A percentile compares a stretch with the other conserved stretches of the same genome.
Conservation (phyloP, 306 rosid genomes). For the Rosa multiflora region DNA sequence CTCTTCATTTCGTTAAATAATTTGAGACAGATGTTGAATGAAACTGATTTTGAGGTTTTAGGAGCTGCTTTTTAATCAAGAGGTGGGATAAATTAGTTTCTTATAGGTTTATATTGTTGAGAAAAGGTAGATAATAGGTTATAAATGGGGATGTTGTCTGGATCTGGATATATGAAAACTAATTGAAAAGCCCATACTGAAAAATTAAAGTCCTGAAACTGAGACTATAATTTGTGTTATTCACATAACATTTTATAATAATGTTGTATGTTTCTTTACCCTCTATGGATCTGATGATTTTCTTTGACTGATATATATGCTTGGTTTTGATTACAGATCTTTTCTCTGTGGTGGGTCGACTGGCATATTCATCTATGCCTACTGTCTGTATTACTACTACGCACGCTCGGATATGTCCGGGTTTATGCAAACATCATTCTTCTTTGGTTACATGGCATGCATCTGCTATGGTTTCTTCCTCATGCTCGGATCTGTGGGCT, state of each 20-base stretch:
- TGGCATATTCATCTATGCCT: conserved; percentile 56
- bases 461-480: conserved; percentile 73
- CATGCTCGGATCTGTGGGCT: conserved; percentile 71
- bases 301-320: neutral
- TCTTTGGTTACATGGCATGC: conserved; percentile 76
- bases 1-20: neutral
- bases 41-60: neutral
- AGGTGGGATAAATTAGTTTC: neutral
- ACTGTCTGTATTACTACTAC: conserved; percentile 66
- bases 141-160: neutral
- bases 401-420: conserved; percentile 68
- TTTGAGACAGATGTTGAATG: neutral
- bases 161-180: neutral
- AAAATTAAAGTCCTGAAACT: neutral
- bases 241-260: neutral
- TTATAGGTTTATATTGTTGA: neutral
- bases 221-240: neutral
- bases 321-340: conserved; percentile 41
- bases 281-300: neutral
- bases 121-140: neutral
- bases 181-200: neutral
- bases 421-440: conserved; percentile 67
- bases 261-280: neutral
- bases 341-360: conserved; percentile 70
- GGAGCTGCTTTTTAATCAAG: neutral